phyloP scores from a whole-genome alignment of 1,284 basidiomycete species.

The Marasmius tenuissimus region DNA sequence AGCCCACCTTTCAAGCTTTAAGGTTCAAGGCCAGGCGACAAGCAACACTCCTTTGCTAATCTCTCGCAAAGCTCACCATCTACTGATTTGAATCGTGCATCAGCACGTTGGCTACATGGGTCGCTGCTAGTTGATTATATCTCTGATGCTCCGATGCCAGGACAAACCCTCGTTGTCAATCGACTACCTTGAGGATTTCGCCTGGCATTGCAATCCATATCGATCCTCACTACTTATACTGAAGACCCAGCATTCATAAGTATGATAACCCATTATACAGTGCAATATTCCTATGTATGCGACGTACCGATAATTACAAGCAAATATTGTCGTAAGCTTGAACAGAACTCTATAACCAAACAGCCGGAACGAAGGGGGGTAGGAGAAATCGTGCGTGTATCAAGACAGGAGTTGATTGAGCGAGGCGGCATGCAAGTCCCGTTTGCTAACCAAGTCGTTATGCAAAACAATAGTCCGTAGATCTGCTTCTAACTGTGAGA shows the following conservation, averaged over 20 bases:
- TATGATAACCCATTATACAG: neutral
- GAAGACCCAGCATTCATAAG: neutral
- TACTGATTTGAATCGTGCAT: too few species aligned
- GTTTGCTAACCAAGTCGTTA: constrained; percentile 66
- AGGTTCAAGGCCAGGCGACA: too few species aligned
- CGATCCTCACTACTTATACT: neutral
- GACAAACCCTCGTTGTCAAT: too few species aligned
- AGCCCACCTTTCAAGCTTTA: too few species aligned
- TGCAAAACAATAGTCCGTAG: constrained; percentile 67
- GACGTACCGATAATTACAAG: constrained; percentile 2
- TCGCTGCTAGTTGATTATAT: too few species aligned
- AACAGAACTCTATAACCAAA: neutral
- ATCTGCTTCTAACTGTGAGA: constrained; percentile 62
- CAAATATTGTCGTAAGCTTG: neutral
- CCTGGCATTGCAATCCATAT: neutral
- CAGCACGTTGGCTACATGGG: too few species aligned
- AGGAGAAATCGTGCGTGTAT: neutral
- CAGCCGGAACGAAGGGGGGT: neutral
- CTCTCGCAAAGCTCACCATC: too few species aligned
- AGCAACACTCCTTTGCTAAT: too few species aligned
- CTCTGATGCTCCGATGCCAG: too few species aligned
- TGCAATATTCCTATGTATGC: neutral
- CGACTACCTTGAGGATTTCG: neutral
- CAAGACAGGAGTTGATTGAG: constrained; percentile 38
- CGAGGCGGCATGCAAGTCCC: constrained; percentile 55